Evolutionary conservation across 23 red algal species (phyloP).

Genomic region (Gracilaria caudata): DNA sequence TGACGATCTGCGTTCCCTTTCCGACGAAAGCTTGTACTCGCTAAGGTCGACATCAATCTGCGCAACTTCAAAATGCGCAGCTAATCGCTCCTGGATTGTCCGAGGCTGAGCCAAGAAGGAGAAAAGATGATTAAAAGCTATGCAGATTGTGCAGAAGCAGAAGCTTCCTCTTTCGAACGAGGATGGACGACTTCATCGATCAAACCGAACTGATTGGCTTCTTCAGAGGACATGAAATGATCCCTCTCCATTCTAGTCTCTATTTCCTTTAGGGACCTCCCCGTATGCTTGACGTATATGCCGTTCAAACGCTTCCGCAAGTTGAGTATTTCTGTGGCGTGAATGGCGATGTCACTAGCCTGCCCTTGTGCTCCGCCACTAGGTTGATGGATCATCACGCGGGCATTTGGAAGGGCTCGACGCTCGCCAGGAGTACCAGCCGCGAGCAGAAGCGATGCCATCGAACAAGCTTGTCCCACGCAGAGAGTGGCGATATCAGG

Average conservation of each 20-base stretch:
- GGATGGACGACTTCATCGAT: conserved; percentile 93
- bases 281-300: conserved; percentile 84
- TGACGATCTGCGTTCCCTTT: too few species aligned
- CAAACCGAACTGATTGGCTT: conserved; percentile 90
- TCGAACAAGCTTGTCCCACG: conserved; percentile 95
- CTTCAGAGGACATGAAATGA: conserved; percentile 95
- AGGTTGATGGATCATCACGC: conserved; percentile 99
- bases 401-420: conserved; percentile 86
- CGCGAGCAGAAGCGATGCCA: conserved; percentile 91
- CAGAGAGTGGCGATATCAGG: conserved; percentile 87
- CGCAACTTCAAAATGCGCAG: background rate
- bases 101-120: background rate
- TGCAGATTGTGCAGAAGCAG: conserved; percentile 22
- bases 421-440: conserved; percentile 91
- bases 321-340: conserved; percentile 93
- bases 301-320: conserved; percentile 87
- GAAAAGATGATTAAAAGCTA: background rate
- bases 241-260: conserved; percentile 92
- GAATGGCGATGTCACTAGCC: conserved; percentile 96
- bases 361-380: conserved; percentile 96
- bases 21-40: background rate
- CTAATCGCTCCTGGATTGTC: background rate
- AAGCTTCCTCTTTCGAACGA: conserved; percentile 17
- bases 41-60: too few species aligned
- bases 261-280: conserved; percentile 66